Base-by-base conservation (phyloP, 805 yeast species). In the Ogataea angusta region DNA sequence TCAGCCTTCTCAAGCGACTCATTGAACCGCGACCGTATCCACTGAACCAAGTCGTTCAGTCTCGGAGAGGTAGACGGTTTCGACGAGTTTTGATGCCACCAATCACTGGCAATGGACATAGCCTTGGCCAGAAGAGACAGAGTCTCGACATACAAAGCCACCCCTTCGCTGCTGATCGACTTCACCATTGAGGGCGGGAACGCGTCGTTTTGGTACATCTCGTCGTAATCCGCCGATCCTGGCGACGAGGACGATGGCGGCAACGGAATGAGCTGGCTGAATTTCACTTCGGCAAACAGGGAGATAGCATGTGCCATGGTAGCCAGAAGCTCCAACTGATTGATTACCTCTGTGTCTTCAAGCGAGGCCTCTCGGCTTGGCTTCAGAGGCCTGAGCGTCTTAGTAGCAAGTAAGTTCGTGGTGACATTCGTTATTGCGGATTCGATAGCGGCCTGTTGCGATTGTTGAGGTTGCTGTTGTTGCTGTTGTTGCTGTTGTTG, bases 1-100 rank as follows among this genome's bases (percentile, higher is more conserved):
- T 91, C 97, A 1, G 96, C 97, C 59, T 82, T 85, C 47, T 85
- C 95, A 45, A 91, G 72, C 42, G 87, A 79, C 55, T 89, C 96
- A 62, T 93, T 91, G 64, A 89, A 91, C 46, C 80, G 75, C 43
- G 83, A 89, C 44, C 98, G 74, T 6, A 87, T 81, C 96, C 96
- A 89, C 64, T 93, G 97, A 10, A 89, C 95, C 34, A 85, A 67
- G 55, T 74, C 79, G 57, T 82, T 82, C 52, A 84, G 64, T 43
- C 73, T 70, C 12, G 72, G 63, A 5, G 63, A 59, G 2, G 67
- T 68, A 42, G 59, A 43, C 21, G 57, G 54, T 33, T 56, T 51
- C 12, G 51, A 42, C 19, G 54, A 59, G 44, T 73, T 66, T 24
- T 67, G 68, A 46, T 76, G 73, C 98, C 98, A 93, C 97, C 98